Base-by-base conservation (phyloP, 2,329 filamentous ascomycete species). In the Calonectria naviculata region DNA sequence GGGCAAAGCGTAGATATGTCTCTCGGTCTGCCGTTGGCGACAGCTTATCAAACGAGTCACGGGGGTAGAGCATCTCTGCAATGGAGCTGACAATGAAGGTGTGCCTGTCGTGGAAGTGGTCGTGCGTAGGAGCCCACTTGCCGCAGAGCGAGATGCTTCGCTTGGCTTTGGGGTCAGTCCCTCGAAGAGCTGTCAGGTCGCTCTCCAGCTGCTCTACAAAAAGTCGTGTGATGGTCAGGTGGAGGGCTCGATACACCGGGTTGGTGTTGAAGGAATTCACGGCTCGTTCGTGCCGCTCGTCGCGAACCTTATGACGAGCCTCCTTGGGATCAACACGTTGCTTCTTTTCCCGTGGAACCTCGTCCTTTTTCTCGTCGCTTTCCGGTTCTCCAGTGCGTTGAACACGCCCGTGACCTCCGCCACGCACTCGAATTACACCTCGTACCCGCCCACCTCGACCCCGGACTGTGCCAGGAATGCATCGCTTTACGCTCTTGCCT, bases 101-200 rank as follows among this genome's bases (percentile, higher is more conserved):
- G 71, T 90, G 86, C 72, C 87, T 86, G 78, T 92, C 90, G 73
- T 91, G 89, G 73, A 89, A 89, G 42, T 83, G 84, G 38, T 85
- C 85, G 21, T 87, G 84, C 0, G 87, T 86, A 1, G 90, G 90
- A 1, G 89, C 88, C 90, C 90, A 92, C 71, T 92, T 92, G 3
- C 85, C 89, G 67, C 88, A 89, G 0, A 91, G 84, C 0, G 88
- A 90, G 65, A 91, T 85, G 17, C 78, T 79, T 29, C 82, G 83
- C 74, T 84, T 83, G 8, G 84, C 83, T 49, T 83, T 81, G 19
- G 81, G 76, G 34, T 86, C 82, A 12, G 78, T 77, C 19, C 81
- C 82, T 5, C 81, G 76, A 1, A 91, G 82, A 0, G 84, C 77
- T 0, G 72, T 74, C 2, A 87, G 73, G 75, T 92, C 90, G 1